Evolutionary conservation across 495 filamentous ascomycete species (phyloP).

Genomic region (Cudoniella acicularis): DNA sequence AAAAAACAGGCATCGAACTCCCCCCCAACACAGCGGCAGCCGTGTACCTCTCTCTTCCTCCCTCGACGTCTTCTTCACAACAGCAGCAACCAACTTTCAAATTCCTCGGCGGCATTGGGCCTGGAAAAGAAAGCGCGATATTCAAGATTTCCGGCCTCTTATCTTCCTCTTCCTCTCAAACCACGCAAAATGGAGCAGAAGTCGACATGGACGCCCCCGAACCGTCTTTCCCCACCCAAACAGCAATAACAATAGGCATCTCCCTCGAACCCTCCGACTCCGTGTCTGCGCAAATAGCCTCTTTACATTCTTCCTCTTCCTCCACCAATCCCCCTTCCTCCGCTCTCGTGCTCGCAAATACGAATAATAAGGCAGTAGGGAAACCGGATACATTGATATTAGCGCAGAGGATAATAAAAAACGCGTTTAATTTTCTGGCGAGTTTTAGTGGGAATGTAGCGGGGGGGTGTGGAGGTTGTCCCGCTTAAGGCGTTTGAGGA

Average conservation of each 20-base stretch:
- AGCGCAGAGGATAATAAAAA: slow-evolving; percentile 89
- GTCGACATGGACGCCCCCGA: slow-evolving; percentile 24
- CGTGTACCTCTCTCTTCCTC: slow-evolving; percentile 76
- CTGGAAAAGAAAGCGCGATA: slow-evolving; percentile 84
- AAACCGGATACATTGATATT: slow-evolving; percentile 64
- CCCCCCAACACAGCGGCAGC: slow-evolving; percentile 77
- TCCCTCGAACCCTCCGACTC: slow-evolving; percentile 70
- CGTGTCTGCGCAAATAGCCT: slow-evolving; percentile 64
- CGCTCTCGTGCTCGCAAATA: slow-evolving; percentile 27
- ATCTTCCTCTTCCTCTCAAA: not conserved
- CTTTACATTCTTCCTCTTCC: slow-evolving; percentile 46
- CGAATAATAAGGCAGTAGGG: slow-evolving; percentile 15
- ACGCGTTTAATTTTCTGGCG: slow-evolving; percentile 95
- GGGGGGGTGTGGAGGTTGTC: slow-evolving; percentile 73
- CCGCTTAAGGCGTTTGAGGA: slow-evolving; percentile 88
- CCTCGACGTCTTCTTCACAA: slow-evolving; percentile 30
- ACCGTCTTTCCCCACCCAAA: slow-evolving; percentile 27
- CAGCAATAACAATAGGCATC: slow-evolving; percentile 66
- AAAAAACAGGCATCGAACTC: slow-evolving; percentile 52
- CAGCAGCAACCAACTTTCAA: slow-evolving; percentile 51
- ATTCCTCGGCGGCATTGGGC: slow-evolving; percentile 82
- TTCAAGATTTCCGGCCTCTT: slow-evolving; percentile 56
- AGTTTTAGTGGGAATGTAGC: slow-evolving; percentile 64
- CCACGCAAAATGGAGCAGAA: slow-evolving; percentile 7
- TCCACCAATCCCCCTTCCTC: slow-evolving; percentile 30